A percentile compares a stretch with the other conserved stretches of the same genome.
Conservation (phyloP, 768 basidiomycete species). For the Podaxis mareebaensis region DNA sequence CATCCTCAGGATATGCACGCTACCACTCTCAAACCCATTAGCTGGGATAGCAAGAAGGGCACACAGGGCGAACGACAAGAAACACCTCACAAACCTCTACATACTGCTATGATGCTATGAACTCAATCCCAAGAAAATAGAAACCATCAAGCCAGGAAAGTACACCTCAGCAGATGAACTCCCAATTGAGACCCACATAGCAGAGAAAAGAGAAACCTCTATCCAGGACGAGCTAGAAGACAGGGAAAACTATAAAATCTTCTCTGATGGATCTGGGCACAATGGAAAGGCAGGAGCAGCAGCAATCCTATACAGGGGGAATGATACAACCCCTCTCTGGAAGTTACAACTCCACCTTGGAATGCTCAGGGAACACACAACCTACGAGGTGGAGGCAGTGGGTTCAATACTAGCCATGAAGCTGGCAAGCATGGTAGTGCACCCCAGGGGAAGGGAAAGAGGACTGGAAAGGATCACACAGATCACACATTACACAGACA, state of each 20-base stretch:
- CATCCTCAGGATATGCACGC: constrained; percentile 17
- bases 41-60: not conserved
- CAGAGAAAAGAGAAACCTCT: constrained; percentile 5
- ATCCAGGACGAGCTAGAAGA: constrained; percentile 10
- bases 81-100: constrained; percentile 13
- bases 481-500: no score
- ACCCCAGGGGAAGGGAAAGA: no score
- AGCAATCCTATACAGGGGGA: no score
- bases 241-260: constrained; percentile 16
- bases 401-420: no score
- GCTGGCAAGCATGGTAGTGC: no score
- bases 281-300: no score
- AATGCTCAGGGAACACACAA: no score
- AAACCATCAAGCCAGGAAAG: constrained; percentile 2
- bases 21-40: constrained; percentile 18
- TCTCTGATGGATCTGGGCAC: no score
- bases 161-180: not conserved
- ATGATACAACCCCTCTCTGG: no score
- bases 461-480: no score
- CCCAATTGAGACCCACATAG: constrained; percentile 1
- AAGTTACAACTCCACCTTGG: no score
- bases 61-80: not conserved
- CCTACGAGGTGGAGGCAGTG: no score
- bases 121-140: constrained; percentile 14
- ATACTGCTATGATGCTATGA: constrained; percentile 10